These are phyloP conservation scores for Fraxinus platypoda DNA, from an alignment of 305 asterid species.

Conservation along the genomic window DNA sequence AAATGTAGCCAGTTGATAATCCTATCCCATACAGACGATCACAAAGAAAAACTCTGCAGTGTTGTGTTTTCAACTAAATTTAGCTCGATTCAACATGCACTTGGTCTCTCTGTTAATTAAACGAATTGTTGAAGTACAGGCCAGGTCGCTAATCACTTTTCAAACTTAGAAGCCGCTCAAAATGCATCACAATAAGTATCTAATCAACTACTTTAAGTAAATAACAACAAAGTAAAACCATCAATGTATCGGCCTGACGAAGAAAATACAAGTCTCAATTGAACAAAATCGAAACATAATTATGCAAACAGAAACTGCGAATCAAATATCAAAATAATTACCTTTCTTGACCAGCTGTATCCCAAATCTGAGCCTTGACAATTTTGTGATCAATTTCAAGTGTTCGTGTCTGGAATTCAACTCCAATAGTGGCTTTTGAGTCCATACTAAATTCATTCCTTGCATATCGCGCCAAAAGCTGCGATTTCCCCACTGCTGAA, in stretches of 20 bases:
- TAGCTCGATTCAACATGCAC: neutral
- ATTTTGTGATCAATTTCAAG: slow-evolving; percentile 55
- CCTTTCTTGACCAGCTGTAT: slow-evolving; percentile 92
- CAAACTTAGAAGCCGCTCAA: neutral
- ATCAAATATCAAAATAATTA: neutral
- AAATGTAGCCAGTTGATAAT: neutral
- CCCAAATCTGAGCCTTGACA: slow-evolving; percentile 90
- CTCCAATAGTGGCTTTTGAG: slow-evolving; percentile 77
- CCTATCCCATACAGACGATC: neutral
- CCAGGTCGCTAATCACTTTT: neutral
- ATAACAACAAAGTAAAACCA: neutral
- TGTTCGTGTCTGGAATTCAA: slow-evolving; percentile 78
- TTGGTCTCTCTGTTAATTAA: neutral
- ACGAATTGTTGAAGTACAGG: neutral
- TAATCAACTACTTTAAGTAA: neutral
- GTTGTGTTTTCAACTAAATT: neutral
- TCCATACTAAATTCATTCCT: slow-evolving; percentile 73
- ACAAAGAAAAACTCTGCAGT: neutral
- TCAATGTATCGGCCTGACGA: neutral
- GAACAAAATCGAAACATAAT: neutral
- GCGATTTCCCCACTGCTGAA: slow-evolving; percentile 83
- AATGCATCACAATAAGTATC: neutral
- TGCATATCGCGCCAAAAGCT: slow-evolving; percentile 63
- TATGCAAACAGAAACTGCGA: neutral
- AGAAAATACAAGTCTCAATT: neutral